Evolutionary conservation across 495 filamentous ascomycete species (phyloP).

Genomic region (Friedmanniomyces simplex): DNA sequence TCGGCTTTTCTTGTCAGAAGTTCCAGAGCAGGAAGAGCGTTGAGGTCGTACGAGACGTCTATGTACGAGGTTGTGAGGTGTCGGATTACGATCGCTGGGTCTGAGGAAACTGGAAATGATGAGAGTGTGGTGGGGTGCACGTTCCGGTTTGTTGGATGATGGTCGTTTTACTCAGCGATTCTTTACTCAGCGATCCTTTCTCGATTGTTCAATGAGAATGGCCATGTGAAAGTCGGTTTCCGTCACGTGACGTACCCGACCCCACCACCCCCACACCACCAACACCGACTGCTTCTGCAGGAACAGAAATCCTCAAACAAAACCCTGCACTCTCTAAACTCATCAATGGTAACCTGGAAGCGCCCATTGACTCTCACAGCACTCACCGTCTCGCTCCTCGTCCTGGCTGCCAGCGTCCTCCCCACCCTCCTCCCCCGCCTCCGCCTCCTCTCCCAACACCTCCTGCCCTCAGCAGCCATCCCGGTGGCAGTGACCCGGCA

Average conservation of each 20-base stretch:
- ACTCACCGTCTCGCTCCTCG: slow-evolving; percentile 33
- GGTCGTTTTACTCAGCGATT: no score
- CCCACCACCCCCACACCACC: no score
- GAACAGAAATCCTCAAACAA: no score
- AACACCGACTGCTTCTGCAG: no score
- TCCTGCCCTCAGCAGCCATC: slow-evolving; percentile 19
- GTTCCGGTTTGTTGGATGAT: not conserved
- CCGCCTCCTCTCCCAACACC: slow-evolving; percentile 30
- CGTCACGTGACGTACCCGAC: no score
- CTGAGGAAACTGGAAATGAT: not conserved
- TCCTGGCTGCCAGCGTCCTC: slow-evolving; percentile 42
- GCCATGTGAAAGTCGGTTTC: no score
- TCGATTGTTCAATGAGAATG: no score
- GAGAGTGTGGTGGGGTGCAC: not conserved
- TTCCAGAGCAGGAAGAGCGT: not conserved
- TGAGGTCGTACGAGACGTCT: not conserved
- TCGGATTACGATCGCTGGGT: not conserved
- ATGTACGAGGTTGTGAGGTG: not conserved
- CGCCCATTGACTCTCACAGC: slow-evolving; percentile 12
- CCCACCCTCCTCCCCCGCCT: slow-evolving; percentile 39
- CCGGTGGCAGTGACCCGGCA: not conserved
- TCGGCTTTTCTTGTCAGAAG: not conserved
- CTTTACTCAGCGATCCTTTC: no score
- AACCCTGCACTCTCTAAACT: no score
- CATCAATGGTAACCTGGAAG: not conserved